These are phyloP conservation scores for Chenopodium formosanum DNA, from an alignment of 148 eudicot species.

Conservation along the genomic window DNA sequence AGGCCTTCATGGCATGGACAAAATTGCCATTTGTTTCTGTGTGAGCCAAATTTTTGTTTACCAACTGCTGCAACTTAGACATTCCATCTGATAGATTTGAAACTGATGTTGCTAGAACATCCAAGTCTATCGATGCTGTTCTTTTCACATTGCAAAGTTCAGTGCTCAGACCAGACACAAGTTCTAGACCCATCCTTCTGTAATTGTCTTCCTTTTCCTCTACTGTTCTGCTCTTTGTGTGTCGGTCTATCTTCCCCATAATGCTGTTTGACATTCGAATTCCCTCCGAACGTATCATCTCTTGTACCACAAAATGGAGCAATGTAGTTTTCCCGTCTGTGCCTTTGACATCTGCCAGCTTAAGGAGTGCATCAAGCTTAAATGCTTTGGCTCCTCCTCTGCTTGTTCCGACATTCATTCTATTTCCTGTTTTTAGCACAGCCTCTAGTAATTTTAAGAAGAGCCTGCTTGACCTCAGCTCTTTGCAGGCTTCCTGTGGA, in stretches of 20 bases:
- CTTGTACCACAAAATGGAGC: constrained; percentile 95
- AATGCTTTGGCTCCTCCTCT: constrained; percentile 98
- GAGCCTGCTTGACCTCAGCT: constrained; percentile 85
- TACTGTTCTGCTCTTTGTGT: constrained; percentile 34
- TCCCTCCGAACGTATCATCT: constrained; percentile 81
- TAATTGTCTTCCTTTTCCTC: constrained; percentile 78
- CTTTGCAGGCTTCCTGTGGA: constrained; percentile 88
- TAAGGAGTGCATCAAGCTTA: constrained; percentile 92
- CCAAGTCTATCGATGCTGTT: constrained; percentile 85
- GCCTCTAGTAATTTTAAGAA: constrained; percentile 93
- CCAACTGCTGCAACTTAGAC: constrained; percentile 48
- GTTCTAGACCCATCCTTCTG: constrained; percentile 92
- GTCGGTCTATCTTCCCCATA: constrained; percentile 76
- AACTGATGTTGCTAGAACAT: constrained; percentile 82
- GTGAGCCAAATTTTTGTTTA: constrained; percentile 36
- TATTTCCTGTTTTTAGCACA: constrained; percentile 93
- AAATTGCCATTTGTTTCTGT: constrained; percentile 44
- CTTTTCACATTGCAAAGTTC: constrained; percentile 95
- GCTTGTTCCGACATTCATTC: constrained; percentile 94
- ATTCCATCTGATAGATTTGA: constrained; percentile 75
- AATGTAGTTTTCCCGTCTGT: constrained; percentile 90
- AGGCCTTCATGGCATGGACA: constrained; percentile 54
- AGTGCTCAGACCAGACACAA: constrained; percentile 74
- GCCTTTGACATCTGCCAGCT: constrained; percentile 97
- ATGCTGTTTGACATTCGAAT: constrained; percentile 80